Percentiles rank a stretch among this genome's conserved stretches.
phyloP scores from a whole-genome alignment of 495 filamentous ascomycete species.

The Neurospora sp. region DNA sequence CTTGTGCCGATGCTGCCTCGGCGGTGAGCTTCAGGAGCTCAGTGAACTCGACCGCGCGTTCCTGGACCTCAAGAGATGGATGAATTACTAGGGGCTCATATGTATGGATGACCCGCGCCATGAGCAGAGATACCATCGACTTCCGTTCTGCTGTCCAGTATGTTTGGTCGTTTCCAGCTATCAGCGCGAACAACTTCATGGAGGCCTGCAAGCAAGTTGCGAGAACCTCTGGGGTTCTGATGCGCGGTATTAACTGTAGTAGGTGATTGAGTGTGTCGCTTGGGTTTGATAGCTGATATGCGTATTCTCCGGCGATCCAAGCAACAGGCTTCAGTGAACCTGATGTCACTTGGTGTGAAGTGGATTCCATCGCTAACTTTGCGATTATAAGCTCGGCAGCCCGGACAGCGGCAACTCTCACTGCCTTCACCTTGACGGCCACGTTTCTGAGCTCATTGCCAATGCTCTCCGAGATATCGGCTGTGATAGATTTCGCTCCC shows the following conservation, averaged over 20 bases:
- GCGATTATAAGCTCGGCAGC: slow-evolving; percentile 73
- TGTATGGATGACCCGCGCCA: slow-evolving; percentile 70
- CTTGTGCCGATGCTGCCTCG: slow-evolving; percentile 64
- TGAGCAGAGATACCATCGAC: slow-evolving; percentile 59
- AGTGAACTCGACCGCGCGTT: slow-evolving; percentile 82
- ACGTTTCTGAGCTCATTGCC: slow-evolving; percentile 80
- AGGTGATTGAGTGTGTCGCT: slow-evolving; percentile 60
- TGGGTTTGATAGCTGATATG: slow-evolving; percentile 53
- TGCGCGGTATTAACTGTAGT: slow-evolving; percentile 53
- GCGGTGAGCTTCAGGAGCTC: slow-evolving; percentile 77
- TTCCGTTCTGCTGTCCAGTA: slow-evolving; percentile 57
- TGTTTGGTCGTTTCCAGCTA: slow-evolving; percentile 45
- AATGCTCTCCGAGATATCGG: slow-evolving; percentile 58
- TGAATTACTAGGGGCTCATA: slow-evolving; percentile 68
- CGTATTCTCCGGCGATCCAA: slow-evolving; percentile 86
- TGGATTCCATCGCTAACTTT: slow-evolving; percentile 31
- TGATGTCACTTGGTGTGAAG: slow-evolving; percentile 29
- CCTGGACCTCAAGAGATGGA: slow-evolving; percentile 89
- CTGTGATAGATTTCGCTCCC: background rate
- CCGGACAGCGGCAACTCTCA: slow-evolving; percentile 63
- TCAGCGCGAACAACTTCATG: slow-evolving; percentile 68
- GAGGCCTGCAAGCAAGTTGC: slow-evolving; percentile 76
- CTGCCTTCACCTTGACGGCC: slow-evolving; percentile 78
- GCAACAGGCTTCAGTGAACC: slow-evolving; percentile 61
- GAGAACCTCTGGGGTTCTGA: slow-evolving; percentile 48